These are phyloP conservation scores for Canariomyces notabilis DNA, from an alignment of 2,329 filamentous ascomycete species.

Conservation along the genomic window DNA sequence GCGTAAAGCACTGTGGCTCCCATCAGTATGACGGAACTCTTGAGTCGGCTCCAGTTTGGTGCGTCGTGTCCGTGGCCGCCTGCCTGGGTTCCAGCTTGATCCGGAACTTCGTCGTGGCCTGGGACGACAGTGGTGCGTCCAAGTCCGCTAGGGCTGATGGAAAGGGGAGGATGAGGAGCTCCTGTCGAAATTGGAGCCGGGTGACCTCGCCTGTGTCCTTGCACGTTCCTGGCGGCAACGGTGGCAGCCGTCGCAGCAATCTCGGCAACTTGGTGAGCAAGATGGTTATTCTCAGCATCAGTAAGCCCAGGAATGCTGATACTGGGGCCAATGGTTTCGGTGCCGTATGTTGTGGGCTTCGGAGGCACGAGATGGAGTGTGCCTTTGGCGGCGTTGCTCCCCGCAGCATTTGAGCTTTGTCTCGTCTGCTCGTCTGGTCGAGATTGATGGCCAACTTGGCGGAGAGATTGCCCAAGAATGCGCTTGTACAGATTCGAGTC, in stretches of 20 bases:
- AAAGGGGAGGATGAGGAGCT: conserved; percentile 15
- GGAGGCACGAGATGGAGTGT: conserved; percentile 75
- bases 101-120: conserved; percentile 43
- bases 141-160: conserved; percentile 27
- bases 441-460: conserved; percentile 66
- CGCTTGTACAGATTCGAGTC: conserved; percentile 89
- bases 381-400: conserved; percentile 38
- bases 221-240: conserved; percentile 74
- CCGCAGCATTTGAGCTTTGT: conserved; percentile 33
- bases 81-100: conserved; percentile 34
- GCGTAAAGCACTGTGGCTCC: conserved; percentile 88
- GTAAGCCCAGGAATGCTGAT: conserved; percentile 65
- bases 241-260: conserved; percentile 88
- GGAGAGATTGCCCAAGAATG: conserved; percentile 84
- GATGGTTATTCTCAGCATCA: conserved; percentile 72
- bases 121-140: conserved; percentile 36
- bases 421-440: conserved; percentile 44
- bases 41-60: conserved; percentile 93
- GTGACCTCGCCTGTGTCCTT: conserved; percentile 14
- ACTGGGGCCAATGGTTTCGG: conserved; percentile 36
- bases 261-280: conserved; percentile 85
- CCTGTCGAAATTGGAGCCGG: conserved; percentile 14
- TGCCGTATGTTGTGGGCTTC: conserved; percentile 47
- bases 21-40: conserved; percentile 85
- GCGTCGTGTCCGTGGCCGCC: conserved; percentile 76